A percentile compares a stretch with the other conserved stretches of the same genome.
Evolutionary conservation across 164 flowering plant species (phyloP).

Genomic region (Litsea cubeba): DNA sequence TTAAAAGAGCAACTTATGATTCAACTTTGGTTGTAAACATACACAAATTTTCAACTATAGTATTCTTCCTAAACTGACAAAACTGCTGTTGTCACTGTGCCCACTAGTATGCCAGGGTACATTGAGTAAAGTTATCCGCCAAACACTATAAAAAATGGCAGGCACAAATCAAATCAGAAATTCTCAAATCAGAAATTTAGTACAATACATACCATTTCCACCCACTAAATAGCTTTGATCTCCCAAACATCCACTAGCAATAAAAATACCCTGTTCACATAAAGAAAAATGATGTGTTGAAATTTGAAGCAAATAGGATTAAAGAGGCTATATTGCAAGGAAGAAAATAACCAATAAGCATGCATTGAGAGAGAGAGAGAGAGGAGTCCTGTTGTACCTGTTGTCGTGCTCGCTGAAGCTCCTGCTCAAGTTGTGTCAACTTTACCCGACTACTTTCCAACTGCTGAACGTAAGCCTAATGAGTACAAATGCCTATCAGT

Average conservation of each 20-base stretch:
- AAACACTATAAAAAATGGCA: background rate
- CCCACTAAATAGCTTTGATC: slow-evolving; percentile 39
- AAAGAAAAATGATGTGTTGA: background rate
- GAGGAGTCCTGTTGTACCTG: slow-evolving; percentile 39
- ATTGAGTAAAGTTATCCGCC: background rate
- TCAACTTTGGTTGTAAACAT: background rate
- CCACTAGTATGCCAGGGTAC: background rate
- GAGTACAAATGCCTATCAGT: slow-evolving; percentile 21
- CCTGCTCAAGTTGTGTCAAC: slow-evolving; percentile 79
- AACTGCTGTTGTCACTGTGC: background rate
- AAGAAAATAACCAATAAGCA: background rate
- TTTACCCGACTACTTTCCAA: slow-evolving; percentile 64
- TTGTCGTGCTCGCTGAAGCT: slow-evolving; percentile 70
- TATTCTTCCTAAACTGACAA: background rate
- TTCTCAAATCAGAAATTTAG: background rate
- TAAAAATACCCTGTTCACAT: slow-evolving; percentile 52
- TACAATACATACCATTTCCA: slow-evolving; percentile 50
- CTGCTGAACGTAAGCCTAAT: slow-evolving; percentile 90
- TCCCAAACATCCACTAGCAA: slow-evolving; percentile 42
- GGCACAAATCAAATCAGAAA: background rate
- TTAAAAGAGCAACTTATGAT: background rate
- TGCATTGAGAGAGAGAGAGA: background rate
- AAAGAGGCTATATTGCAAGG: background rate
- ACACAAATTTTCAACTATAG: too few relatives aligned
- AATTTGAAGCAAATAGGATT: background rate